Percentiles rank a stretch among this genome's conserved stretches.
phyloP scores from a whole-genome alignment of 2,329 filamentous ascomycete species.

The Sporothrix phasma region DNA sequence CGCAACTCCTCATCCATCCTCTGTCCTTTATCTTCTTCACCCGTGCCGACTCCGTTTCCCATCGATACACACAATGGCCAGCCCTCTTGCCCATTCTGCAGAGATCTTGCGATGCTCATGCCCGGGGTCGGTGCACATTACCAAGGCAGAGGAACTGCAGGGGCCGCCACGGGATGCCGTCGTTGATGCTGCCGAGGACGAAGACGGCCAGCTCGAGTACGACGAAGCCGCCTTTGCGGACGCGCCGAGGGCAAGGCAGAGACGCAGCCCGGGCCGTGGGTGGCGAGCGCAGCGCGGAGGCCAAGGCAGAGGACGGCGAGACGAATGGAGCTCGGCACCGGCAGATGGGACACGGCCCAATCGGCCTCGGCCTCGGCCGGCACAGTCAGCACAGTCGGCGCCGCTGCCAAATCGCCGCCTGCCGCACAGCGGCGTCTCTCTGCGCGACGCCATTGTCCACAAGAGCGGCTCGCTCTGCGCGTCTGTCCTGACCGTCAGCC shows the following conservation, averaged over 20 bases:
- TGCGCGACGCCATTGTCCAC: conserved; percentile 47
- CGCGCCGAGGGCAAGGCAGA: not conserved
- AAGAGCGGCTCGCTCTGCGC: conserved; percentile 58
- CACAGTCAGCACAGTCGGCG: not conserved
- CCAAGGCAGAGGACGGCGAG: not conserved
- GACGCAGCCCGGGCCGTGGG: not conserved
- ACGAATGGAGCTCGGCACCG: not conserved
- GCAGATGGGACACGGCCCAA: too few relatives aligned
- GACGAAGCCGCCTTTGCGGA: conserved; percentile 18
- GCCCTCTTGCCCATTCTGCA: conserved; percentile 53
- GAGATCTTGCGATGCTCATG: too few relatives aligned
- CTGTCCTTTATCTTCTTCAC: too few relatives aligned
- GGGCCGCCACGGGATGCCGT: not conserved
- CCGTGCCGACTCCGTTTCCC: too few relatives aligned
- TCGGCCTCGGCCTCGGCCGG: not conserved
- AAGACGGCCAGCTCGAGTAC: conserved; percentile 24
- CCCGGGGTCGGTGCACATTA: conserved; percentile 48
- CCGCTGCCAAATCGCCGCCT: not conserved
- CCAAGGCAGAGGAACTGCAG: conserved; percentile 32
- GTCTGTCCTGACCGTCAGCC: conserved; percentile 56
- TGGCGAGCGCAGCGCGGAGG: too few relatives aligned
- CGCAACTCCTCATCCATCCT: too few relatives aligned
- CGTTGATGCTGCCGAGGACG: not conserved
- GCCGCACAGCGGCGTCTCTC: conserved; percentile 14
- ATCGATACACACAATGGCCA: conserved; percentile 38